Evolutionary conservation across 1,284 basidiomycete species (phyloP), one percentile per base, ranked within the genome.

Genomic region (Ganoderma lucidum): DNA sequence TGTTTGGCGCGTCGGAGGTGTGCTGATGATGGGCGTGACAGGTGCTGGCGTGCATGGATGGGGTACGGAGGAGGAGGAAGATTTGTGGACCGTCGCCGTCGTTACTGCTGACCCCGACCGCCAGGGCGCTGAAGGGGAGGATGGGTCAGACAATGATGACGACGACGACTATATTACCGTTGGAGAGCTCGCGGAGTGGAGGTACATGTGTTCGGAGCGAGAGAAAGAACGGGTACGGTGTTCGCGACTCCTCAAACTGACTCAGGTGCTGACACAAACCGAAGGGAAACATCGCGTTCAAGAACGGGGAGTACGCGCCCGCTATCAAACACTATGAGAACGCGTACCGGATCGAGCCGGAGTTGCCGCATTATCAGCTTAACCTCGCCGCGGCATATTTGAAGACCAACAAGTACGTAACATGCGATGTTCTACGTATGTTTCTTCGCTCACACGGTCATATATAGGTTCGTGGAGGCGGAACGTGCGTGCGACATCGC

Each of bases 41-140:
- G 83, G 83, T 15, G 88, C 86, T 65, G 90, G 90, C 5, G 83
- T 91, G 3, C 84, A 81, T 74, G 89, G 89, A 1, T 92, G 90
- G 90, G 88, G 87, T 72, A 90, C 89, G 4, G 85, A 87, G 67
- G 88, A 90, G 35, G 90, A 92, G 72, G 90, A 92, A 72, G 91
- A 92, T 72, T 83, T 91, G 19, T 92, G 90, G 91, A 89, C 90
- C 69, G 79, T 89, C 39, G 88, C 23, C 23, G 23, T 23, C 23
- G 23, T 23, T 23, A 23, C 23, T 23, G 23, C 23, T 23, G 23
- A 23, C 23, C 23, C 89, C 65, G 58, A 67, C 44, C 17, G 19
- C 23, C 45, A 86, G 69, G 79, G 79, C 55, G 71, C 71, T 17
- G 71, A 77, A 1, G 23, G 23, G 23, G 23, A 23, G 23, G 23